Evolutionary conservation across 495 filamentous ascomycete species (phyloP).

Genomic region (Podospora tetraspora): DNA sequence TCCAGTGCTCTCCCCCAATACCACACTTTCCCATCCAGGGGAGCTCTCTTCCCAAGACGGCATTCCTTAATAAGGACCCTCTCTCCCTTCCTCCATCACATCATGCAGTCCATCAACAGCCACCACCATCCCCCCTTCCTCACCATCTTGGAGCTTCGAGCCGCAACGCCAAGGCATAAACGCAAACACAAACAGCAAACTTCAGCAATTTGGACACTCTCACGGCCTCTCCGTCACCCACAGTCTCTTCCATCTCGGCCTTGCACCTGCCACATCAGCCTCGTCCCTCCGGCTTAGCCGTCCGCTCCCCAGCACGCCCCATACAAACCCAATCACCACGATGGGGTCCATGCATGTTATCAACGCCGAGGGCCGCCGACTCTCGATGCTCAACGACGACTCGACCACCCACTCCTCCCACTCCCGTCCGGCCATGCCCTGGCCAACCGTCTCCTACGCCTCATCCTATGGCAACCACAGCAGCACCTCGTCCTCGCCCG

Average conservation of each 20-base stretch:
- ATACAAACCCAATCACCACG: neutral
- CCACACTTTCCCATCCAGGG: neutral
- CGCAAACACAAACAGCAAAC: too few species aligned
- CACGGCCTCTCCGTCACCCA: too few species aligned
- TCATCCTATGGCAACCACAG: constrained; percentile 14
- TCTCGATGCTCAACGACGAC: constrained; percentile 53
- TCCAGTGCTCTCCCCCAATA: neutral
- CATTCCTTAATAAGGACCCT: neutral
- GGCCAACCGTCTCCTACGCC: constrained; percentile 7
- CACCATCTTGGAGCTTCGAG: neutral
- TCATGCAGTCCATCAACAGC: neutral
- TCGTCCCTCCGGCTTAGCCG: too few species aligned
- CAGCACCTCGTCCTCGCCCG: constrained; percentile 35
- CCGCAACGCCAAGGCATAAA: neutral
- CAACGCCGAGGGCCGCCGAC: constrained; percentile 46
- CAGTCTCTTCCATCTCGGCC: too few species aligned
- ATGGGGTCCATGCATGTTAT: constrained; percentile 41
- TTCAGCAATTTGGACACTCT: too few species aligned
- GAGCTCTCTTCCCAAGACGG: neutral
- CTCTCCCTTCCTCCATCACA: neutral
- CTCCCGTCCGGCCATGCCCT: constrained; percentile 7
- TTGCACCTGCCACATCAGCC: too few species aligned
- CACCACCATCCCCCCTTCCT: neutral
- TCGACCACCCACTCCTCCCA: constrained; percentile 13
- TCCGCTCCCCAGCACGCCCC: neutral